Percentiles rank a stretch among this genome's conserved stretches.
phyloP scores from a whole-genome alignment of 2,329 filamentous ascomycete species.

The Aspergillus ustus region DNA sequence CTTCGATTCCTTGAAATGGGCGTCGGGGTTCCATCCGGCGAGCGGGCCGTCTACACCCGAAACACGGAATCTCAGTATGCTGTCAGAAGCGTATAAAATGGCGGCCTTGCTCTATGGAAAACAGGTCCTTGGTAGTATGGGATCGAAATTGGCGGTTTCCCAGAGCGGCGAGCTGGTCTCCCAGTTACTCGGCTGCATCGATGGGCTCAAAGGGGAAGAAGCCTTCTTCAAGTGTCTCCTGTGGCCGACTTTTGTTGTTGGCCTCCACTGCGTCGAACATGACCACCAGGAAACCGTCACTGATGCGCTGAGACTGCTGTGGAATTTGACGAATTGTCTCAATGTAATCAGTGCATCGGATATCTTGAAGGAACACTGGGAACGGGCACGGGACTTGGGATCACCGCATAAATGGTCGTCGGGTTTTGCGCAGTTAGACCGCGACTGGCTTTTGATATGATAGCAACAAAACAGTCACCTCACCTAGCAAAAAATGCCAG shows the following conservation, averaged over 20 bases:
- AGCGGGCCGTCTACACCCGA: neutral
- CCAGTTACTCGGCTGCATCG: constrained; percentile 32
- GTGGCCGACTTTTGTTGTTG: constrained; percentile 42
- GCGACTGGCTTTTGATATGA: neutral
- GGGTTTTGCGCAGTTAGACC: neutral
- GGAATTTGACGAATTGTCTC: constrained; percentile 36
- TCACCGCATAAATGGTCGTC: neutral
- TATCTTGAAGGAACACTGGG: constrained; percentile 34
- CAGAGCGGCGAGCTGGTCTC: constrained; percentile 25
- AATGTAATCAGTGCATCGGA: constrained; percentile 39
- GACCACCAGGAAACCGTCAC: constrained; percentile 30
- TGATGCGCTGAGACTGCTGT: constrained; percentile 34
- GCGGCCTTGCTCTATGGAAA: constrained; percentile 32
- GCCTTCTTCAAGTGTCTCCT: constrained; percentile 39
- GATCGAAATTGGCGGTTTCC: neutral
- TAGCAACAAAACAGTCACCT: neutral
- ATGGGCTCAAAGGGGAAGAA: constrained; percentile 28
- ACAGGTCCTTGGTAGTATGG: constrained; percentile 33
- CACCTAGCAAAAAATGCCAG: too few species aligned
- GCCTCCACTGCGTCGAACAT: constrained; percentile 33
- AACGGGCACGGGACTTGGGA: neutral
- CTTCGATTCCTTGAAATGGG: constrained; percentile 35
- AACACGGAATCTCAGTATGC: neutral
- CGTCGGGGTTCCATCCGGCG: constrained; percentile 21
- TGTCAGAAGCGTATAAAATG: constrained; percentile 3